Percentiles rank a stretch among this genome's conserved stretches.
These are phyloP conservation scores for Daldinia loculata DNA, from an alignment of 495 filamentous ascomycete species.

Conservation along the genomic window DNA sequence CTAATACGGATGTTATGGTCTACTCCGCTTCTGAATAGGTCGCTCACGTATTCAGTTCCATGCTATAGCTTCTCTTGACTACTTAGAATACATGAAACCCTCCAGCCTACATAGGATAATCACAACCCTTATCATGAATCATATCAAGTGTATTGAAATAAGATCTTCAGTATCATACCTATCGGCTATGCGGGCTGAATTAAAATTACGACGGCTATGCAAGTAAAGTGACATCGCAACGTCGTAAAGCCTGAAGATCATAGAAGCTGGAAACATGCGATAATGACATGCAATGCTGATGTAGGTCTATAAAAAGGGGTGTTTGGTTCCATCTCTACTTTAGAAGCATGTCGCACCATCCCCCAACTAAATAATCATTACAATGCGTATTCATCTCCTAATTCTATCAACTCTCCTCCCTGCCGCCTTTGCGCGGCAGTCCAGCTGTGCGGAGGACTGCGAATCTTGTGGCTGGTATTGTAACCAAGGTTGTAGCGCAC, in stretches of 20 bases:
- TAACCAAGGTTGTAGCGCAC: slow-evolving; percentile 28
- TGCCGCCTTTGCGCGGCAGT: not conserved
- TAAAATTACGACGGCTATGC: slow-evolving; percentile 14
- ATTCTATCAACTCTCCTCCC: slow-evolving; percentile 10
- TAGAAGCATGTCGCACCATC: not conserved
- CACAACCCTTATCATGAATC: not conserved
- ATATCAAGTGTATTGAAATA: slow-evolving; percentile 8
- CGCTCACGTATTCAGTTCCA: not conserved
- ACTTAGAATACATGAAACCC: too few species aligned
- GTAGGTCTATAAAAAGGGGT: slow-evolving; percentile 6
- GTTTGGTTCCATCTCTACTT: not conserved
- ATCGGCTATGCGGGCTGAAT: slow-evolving; percentile 29
- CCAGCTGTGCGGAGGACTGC: slow-evolving; percentile 12
- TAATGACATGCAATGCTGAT: slow-evolving; percentile 5
- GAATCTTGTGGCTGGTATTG: slow-evolving; percentile 33
- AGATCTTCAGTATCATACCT: not conserved
- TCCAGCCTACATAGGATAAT: too few species aligned
- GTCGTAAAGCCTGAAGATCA: slow-evolving; percentile 2
- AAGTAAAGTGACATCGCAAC: slow-evolving; percentile 12
- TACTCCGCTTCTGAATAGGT: not conserved
- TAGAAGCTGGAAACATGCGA: slow-evolving; percentile 8
- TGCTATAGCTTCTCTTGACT: too few species aligned
- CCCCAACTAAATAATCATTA: not conserved
- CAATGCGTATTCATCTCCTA: slow-evolving; percentile 21
- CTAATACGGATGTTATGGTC: not conserved